Evolutionary conservation across 2,329 filamentous ascomycete species (phyloP).

Genomic region (Botrytis cinerea): DNA sequence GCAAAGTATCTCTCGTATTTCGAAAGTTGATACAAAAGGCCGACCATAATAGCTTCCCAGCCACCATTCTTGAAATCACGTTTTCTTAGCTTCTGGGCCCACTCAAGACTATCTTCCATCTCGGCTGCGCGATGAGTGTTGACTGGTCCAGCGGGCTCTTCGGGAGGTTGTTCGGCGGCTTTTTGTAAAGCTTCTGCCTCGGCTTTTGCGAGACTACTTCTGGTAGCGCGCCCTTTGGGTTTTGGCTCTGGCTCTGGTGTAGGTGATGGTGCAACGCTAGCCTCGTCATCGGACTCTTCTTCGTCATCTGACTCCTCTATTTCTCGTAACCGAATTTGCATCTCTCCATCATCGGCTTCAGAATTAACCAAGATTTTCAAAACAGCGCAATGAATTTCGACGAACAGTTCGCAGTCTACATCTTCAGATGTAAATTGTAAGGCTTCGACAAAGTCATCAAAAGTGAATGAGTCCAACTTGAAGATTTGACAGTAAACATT

Average conservation of each 20-base stretch:
- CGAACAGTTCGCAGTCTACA: slow-evolving; percentile 77
- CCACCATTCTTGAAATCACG: slow-evolving; percentile 85
- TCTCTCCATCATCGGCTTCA: slow-evolving; percentile 72
- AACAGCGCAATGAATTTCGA: slow-evolving; percentile 88
- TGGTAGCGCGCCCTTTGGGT: slow-evolving; percentile 69
- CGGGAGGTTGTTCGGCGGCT: slow-evolving; percentile 39
- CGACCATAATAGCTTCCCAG: slow-evolving; percentile 89
- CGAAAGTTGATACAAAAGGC: slow-evolving; percentile 81
- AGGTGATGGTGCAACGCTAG: slow-evolving; percentile 54
- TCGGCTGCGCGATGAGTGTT: slow-evolving; percentile 72
- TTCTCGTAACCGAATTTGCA: slow-evolving; percentile 77
- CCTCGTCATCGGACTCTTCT: slow-evolving; percentile 62
- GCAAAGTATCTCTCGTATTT: slow-evolving; percentile 69
- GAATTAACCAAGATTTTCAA: slow-evolving; percentile 82
- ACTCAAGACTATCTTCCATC: slow-evolving; percentile 71
- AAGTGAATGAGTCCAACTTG: slow-evolving; percentile 92
- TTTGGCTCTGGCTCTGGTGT: slow-evolving; percentile 72
- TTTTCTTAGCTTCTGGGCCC: slow-evolving; percentile 81
- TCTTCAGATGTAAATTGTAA: slow-evolving; percentile 76
- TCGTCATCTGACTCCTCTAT: slow-evolving; percentile 67
- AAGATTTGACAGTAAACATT: slow-evolving; percentile 98
- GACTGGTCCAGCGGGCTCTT: slow-evolving; percentile 50
- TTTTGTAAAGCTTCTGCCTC: slow-evolving; percentile 70
- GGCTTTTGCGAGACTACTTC: slow-evolving; percentile 81
- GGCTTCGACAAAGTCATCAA: slow-evolving; percentile 92